These are phyloP conservation scores for Phytopythium ostracodes DNA, from an alignment of 352 stramenopile genomes.

Conservation along the genomic window DNA sequence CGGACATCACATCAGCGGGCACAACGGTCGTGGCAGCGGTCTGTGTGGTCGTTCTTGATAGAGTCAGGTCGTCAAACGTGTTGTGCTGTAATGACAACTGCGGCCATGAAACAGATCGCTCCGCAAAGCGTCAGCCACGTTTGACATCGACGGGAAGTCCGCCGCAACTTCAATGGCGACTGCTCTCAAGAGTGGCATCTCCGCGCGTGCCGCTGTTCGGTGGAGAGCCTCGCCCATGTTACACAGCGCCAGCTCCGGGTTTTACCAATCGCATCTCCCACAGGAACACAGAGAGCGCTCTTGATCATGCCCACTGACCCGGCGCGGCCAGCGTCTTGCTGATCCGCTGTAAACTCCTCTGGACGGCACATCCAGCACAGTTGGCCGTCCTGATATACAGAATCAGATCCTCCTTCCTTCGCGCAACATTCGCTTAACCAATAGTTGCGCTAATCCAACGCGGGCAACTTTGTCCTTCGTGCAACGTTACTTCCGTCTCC, in stretches of 20 bases:
- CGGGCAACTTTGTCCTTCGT: conserved; percentile 4
- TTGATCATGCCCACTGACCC: no score
- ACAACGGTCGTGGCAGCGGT: no score
- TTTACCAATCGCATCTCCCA: no score
- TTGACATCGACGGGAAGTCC: neutral
- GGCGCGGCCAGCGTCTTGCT: no score
- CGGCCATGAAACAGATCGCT: neutral
- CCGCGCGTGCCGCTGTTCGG: conserved; percentile 8
- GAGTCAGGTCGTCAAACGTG: neutral
- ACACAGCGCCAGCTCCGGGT: no score
- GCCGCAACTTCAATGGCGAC: conserved; percentile 2
- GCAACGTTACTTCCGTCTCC: neutral
- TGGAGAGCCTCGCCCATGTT: neutral
- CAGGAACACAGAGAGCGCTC: no score
- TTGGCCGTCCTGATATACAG: neutral
- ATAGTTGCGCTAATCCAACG: neutral
- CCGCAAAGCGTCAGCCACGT: neutral
- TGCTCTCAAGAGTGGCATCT: neutral
- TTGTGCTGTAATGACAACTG: neutral
- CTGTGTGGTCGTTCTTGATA: no score
- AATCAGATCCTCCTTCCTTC: neutral
- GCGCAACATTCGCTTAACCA: neutral
- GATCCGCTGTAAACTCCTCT: neutral
- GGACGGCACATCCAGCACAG: neutral
- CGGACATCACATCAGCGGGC: neutral